Percentiles rank a stretch among this genome's conserved stretches.
Evolutionary conservation across 163 green algal species (phyloP).

Genomic region (Picocystis sp.): DNA sequence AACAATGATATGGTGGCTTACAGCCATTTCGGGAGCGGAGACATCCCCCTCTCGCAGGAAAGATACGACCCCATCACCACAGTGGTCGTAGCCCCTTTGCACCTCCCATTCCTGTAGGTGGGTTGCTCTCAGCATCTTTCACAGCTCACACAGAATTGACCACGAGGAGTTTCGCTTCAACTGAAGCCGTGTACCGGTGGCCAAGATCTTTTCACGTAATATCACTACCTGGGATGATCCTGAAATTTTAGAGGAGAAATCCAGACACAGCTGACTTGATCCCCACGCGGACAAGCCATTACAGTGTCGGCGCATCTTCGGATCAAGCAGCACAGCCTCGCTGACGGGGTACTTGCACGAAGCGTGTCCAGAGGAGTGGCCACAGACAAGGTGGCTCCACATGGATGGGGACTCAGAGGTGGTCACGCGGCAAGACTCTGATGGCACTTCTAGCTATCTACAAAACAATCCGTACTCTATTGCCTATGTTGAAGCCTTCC

Average conservation of each 20-base stretch:
- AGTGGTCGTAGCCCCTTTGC: not conserved
- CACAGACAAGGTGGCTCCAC: slow-evolving; percentile 2
- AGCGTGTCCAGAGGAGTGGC: slow-evolving; percentile 9
- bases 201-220: slow-evolving; percentile 8
- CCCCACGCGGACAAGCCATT: slow-evolving; percentile 11
- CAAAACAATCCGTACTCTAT: slow-evolving; percentile 12
- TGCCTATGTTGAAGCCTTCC: slow-evolving; percentile 15
- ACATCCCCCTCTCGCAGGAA: slow-evolving; percentile 9
- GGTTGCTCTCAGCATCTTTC: slow-evolving; percentile 16
- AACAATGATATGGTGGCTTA: not conserved
- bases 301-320: slow-evolving; percentile 11
- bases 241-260: slow-evolving; percentile 16
- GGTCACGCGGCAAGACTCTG: slow-evolving; percentile 6
- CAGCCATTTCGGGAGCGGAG: slow-evolving; percentile 14
- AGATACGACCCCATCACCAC: slow-evolving; percentile 3
- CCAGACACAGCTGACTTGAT: slow-evolving; percentile 1
- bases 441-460: slow-evolving; percentile 7
- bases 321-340: slow-evolving; percentile 11
- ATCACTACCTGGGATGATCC: slow-evolving; percentile 21
- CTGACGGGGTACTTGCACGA: slow-evolving; percentile 11
- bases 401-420: slow-evolving; percentile 1
- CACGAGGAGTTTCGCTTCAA: slow-evolving; percentile 1
- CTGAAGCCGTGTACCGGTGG: slow-evolving; percentile 11
- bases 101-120: slow-evolving; percentile 18
- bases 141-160: slow-evolving; percentile 10